These are phyloP conservation scores for Plasmodiophora brassicae DNA, from an alignment of 208 protist genomes.

Conservation along the genomic window DNA sequence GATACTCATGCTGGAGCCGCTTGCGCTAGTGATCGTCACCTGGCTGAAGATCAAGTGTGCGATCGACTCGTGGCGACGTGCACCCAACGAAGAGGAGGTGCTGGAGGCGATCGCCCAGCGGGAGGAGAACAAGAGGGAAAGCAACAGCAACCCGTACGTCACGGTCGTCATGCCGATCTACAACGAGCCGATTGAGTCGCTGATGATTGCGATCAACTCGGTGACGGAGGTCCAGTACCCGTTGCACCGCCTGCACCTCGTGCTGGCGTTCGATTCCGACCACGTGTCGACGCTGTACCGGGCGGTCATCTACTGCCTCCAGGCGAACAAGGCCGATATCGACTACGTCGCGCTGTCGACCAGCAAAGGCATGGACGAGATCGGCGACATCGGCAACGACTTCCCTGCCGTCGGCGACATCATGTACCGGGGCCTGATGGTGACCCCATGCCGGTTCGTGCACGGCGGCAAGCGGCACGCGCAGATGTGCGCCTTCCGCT, in stretches of 20 bases:
- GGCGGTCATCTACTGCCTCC: neutral
- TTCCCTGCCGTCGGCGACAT: conserved; percentile 8
- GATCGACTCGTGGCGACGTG: neutral
- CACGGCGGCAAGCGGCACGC: conserved; percentile 28
- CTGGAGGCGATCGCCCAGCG: neutral
- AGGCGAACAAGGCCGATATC: neutral
- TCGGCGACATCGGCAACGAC: neutral
- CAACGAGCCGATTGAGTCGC: conserved; percentile 14
- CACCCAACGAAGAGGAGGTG: neutral
- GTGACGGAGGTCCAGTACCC: neutral
- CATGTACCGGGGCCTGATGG: conserved; percentile 24
- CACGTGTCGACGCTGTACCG: neutral
- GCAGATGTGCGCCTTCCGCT: conserved; percentile 21
- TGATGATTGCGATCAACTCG: conserved; percentile 26
- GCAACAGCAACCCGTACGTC: neutral
- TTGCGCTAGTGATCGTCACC: neutral
- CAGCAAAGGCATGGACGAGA: neutral
- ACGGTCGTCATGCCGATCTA: conserved; percentile 33
- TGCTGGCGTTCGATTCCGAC: conserved; percentile 12
- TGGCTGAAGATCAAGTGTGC: conserved; percentile 4
- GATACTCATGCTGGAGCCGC: neutral
- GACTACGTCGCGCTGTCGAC: conserved; percentile 7
- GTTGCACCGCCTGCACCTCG: neutral
- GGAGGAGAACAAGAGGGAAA: neutral
- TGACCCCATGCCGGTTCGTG: conserved; percentile 17